Base-by-base conservation (phyloP, 768 basidiomycete species). In the Suillus placidus region DNA sequence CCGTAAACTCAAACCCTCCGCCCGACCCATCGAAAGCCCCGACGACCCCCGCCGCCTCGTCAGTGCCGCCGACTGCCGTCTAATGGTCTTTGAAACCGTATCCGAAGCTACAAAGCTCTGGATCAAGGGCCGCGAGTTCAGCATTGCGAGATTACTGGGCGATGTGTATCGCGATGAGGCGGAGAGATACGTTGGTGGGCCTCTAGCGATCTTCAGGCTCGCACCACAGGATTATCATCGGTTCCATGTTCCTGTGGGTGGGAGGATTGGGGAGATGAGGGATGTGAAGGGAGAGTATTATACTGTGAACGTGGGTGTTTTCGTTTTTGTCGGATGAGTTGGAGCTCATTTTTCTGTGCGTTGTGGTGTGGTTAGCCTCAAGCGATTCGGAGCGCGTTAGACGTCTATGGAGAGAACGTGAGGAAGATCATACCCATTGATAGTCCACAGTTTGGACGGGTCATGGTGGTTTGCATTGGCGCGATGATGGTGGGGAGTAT, bases 51-150 rank as follows among this genome's bases (percentile, higher is more conserved):
- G 81, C 57, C 87, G 90, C 9, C 82, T 97, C 14, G 93, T 98
- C 64, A 91, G 90, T 64, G 88, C 87, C n/a, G 97, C 96, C 2
- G 97, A 99, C 80, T 98, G 93, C 73, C 90, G 97, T n/a, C 84
- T 97, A 66, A 95, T 98, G 90, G 87, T 90, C 1, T 99, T 99
- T 76, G 89, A 93, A 76, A 90, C 88, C 0, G 89, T 97, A 9
- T 80, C 78, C 57, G 92, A 94, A 64, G 97, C 97, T 1, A 97
- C 95, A 2, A 82, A 84, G 30, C 80, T 99, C 0, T 99, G 97
- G 97, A 97, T 99, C 79, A 98, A 99, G 73, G 97, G 97, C 4
- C 88, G 95, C 51, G 95, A 97, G 70, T 99, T 99, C 74, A 90
- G 88, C 2, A 83, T 98, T 4, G 83, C 79, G 6, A 84, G 89